These are phyloP conservation scores for Lachancea nothofagi DNA, from an alignment of 805 yeast genomes.

Conservation along the genomic window DNA sequence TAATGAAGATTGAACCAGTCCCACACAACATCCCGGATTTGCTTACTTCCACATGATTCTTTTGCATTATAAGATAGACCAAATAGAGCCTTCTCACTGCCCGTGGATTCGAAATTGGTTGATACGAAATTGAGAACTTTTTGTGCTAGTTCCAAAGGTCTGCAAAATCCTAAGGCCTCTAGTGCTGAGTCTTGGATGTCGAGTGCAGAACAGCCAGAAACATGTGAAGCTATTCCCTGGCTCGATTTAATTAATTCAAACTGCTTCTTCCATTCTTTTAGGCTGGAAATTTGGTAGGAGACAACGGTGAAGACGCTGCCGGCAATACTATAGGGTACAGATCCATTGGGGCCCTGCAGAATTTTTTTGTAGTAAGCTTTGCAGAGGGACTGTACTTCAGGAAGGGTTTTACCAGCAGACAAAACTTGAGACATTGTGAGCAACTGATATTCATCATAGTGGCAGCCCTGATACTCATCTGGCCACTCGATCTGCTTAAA, in stretches of 20 bases:
- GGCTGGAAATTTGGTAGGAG: constrained; percentile 35
- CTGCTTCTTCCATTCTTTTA: constrained; percentile 55
- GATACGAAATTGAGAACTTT: constrained; percentile 53
- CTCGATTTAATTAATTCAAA: constrained; percentile 48
- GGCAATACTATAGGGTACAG: constrained; percentile 49
- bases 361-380: constrained; percentile 43
- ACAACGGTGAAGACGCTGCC: constrained; percentile 40
- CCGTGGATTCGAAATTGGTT: constrained; percentile 49
- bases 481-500: constrained; percentile 37
- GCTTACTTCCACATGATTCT: constrained; percentile 8
- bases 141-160: constrained; percentile 40
- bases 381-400: constrained; percentile 30
- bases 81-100: constrained; percentile 52
- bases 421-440: constrained; percentile 27
- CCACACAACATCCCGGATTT: constrained; percentile 39
- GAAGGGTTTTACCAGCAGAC: constrained; percentile 16
- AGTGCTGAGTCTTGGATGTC: constrained; percentile 50
- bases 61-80: constrained; percentile 44
- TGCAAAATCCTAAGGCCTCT: constrained; percentile 47
- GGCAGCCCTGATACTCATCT: constrained; percentile 19
- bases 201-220: constrained; percentile 14
- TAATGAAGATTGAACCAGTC: constrained; percentile 53
- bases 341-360: constrained; percentile 46
- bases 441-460: constrained; percentile 35
- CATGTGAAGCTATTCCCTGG: constrained; percentile 37